A percentile compares a stretch with the other conserved stretches of the same genome.
Evolutionary conservation across 345 rosid species (phyloP).

Genomic region (Lepidium didymum): DNA sequence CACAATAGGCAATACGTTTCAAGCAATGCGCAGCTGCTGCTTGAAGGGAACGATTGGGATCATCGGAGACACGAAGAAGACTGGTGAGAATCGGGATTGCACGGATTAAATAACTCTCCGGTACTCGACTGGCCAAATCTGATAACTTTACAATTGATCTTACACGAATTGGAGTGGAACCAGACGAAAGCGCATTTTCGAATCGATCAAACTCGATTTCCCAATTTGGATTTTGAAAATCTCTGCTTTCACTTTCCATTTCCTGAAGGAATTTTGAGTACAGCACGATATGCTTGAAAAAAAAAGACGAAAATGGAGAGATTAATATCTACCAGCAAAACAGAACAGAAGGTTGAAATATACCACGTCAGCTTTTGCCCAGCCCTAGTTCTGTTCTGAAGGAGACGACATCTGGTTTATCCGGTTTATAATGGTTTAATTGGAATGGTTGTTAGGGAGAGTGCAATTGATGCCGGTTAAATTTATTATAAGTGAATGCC

Average conservation of each 20-base stretch:
- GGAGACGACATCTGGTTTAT: background rate
- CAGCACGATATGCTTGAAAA: background rate
- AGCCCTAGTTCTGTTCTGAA: background rate
- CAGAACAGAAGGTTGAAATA: background rate
- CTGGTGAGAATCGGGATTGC: conserved; percentile 37
- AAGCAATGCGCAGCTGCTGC: conserved; percentile 41
- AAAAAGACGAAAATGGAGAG: background rate
- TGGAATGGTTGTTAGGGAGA: background rate
- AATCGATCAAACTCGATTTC: conserved; percentile 33
- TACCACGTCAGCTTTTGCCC: background rate
- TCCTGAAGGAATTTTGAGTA: conserved; percentile 27
- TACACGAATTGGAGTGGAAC: conserved; percentile 27
- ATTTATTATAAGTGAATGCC: no score
- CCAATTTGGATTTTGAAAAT: conserved; percentile 29
- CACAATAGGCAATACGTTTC: conserved; percentile 35
- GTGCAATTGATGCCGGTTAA: no score
- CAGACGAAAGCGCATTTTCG: conserved; percentile 33
- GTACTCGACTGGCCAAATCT: conserved; percentile 27
- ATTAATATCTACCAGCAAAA: background rate
- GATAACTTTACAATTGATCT: conserved; percentile 35
- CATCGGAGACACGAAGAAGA: conserved; percentile 26
- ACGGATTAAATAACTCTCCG: conserved; percentile 17
- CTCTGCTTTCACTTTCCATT: background rate
- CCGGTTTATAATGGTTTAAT: background rate
- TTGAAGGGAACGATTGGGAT: conserved; percentile 21